Evolutionary conservation across 148 eudicot species (phyloP).

Genomic region (Spergularia bocconei): DNA sequence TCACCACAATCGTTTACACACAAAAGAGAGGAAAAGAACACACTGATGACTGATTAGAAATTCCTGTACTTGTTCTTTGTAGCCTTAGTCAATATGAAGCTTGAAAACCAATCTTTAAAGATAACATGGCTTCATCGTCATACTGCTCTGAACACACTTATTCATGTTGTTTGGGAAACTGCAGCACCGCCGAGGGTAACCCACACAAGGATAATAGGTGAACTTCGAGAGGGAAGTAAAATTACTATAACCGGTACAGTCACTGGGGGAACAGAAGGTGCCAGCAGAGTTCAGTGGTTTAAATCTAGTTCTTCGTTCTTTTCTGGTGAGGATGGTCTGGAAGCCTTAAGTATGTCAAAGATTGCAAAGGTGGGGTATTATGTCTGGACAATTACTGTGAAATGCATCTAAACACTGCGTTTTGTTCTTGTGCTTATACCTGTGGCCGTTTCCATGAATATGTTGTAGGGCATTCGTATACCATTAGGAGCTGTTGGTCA

Average conservation of each 20-base stretch:
- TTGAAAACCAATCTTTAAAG: not conserved
- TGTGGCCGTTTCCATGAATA: not conserved
- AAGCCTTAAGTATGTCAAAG: slow-evolving; percentile 77
- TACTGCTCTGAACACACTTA: slow-evolving; percentile 7
- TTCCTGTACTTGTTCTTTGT: not conserved
- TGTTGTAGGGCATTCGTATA: slow-evolving; percentile 77
- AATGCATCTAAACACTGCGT: not conserved
- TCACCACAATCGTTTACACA: too few species aligned
- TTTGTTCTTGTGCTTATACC: not conserved
- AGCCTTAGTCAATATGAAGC: too few species aligned
- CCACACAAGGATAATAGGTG: slow-evolving; percentile 76
- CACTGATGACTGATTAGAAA: too few species aligned
- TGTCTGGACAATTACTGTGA: not conserved
- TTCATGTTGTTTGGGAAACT: slow-evolving; percentile 15
- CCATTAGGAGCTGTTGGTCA: slow-evolving; percentile 91
- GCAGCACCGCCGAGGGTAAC: slow-evolving; percentile 93
- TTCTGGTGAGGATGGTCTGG: slow-evolving; percentile 68
- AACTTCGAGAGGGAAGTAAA: slow-evolving; percentile 87
- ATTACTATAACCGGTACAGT: slow-evolving; percentile 80
- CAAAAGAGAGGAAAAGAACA: too few species aligned
- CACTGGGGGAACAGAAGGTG: slow-evolving; percentile 92
- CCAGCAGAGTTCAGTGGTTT: slow-evolving; percentile 99
- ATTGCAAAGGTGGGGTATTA: slow-evolving; percentile 72
- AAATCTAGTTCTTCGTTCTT: slow-evolving; percentile 53
- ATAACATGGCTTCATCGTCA: not conserved